These are phyloP conservation scores for Didymella segeticola DNA, from an alignment of 2,329 filamentous ascomycete genomes.

Conservation along the genomic window DNA sequence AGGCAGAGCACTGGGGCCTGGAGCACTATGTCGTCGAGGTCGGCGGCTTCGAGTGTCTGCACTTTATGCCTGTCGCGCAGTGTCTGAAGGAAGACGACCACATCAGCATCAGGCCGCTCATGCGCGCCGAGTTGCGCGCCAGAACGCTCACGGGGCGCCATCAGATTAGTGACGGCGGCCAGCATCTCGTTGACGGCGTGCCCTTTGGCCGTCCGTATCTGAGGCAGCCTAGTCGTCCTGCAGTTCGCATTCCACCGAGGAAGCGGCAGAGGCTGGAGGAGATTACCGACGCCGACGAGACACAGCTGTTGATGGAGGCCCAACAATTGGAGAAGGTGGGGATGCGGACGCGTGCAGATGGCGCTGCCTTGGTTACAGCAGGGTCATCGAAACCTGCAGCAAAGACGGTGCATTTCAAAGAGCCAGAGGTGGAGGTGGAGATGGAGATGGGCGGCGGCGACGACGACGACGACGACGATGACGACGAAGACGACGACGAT, in stretches of 20 bases:
- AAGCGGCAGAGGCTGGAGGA: conserved; percentile 63
- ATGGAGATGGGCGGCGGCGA: conserved; percentile 25
- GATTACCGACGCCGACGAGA: conserved; percentile 2
- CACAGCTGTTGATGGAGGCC: conserved; percentile 13
- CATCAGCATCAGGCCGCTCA: conserved; percentile 76
- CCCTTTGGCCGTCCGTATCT: conserved; percentile 80
- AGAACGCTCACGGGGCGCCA: conserved; percentile 77
- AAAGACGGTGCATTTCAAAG: conserved; percentile 36
- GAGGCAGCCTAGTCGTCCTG: conserved; percentile 66
- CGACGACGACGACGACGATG: conserved; percentile 37
- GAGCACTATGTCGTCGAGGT: conserved; percentile 91
- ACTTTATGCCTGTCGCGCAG: conserved; percentile 75
- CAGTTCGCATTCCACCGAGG: conserved; percentile 73
- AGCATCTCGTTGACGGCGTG: conserved; percentile 83
- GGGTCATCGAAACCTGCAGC: background rate
- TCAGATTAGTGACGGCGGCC: conserved; percentile 81
- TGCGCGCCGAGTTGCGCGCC: conserved; percentile 74
- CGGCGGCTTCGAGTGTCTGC: conserved; percentile 80
- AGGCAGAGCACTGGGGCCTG: conserved; percentile 80
- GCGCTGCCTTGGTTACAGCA: background rate
- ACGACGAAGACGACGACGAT: conserved; percentile 39
- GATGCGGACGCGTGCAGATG: background rate
- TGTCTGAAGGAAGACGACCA: conserved; percentile 84
- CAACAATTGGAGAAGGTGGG: background rate
- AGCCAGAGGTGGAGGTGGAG: conserved; percentile 16